A percentile compares a stretch with the other conserved stretches of the same genome.
Conservation (phyloP, 1,139 yeast genomes). For the Lodderomyces jiufengensis region DNA sequence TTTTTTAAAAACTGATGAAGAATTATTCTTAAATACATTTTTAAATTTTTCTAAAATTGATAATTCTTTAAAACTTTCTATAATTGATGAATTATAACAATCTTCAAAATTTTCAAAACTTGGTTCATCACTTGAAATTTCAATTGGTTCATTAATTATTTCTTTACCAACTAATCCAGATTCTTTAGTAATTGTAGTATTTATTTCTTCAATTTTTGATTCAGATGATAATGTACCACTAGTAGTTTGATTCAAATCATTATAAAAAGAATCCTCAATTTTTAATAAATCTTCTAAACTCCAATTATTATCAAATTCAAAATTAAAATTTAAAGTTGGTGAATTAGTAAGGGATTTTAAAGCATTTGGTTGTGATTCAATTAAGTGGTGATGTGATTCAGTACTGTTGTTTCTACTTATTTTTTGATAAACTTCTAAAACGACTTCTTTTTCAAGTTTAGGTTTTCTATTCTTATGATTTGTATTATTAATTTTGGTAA, state of each 20-base stretch:
- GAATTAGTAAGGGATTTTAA: too few relatives aligned
- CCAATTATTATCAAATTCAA: conserved; percentile 8
- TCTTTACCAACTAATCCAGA: too few relatives aligned
- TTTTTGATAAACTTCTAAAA: conserved; percentile 6
- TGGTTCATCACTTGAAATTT: neutral
- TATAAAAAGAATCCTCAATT: neutral
- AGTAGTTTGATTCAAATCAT: neutral
- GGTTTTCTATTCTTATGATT: neutral
- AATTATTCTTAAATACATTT: conserved; percentile 7
- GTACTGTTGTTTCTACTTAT: conserved; percentile 1
- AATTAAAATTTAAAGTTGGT: conserved; percentile 4
- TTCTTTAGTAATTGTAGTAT: too few relatives aligned
- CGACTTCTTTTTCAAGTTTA: neutral
- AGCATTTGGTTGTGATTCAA: neutral
- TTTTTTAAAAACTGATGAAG: conserved; percentile 3
- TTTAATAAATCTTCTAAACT: conserved; percentile 7
- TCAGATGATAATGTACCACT: too few relatives aligned
- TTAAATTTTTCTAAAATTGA: conserved; percentile 11
- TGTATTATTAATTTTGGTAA: neutral
- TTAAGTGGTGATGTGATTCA: neutral
- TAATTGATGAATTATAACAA: conserved; percentile 1
- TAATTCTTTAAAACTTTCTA: conserved; percentile 9
- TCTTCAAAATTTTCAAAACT: too few relatives aligned
- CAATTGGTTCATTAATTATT: too few relatives aligned
- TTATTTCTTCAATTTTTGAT: too few relatives aligned